These are phyloP conservation scores for Hericium rajendrae DNA, from an alignment of 768 basidiomycete genomes.

Conservation along the genomic window DNA sequence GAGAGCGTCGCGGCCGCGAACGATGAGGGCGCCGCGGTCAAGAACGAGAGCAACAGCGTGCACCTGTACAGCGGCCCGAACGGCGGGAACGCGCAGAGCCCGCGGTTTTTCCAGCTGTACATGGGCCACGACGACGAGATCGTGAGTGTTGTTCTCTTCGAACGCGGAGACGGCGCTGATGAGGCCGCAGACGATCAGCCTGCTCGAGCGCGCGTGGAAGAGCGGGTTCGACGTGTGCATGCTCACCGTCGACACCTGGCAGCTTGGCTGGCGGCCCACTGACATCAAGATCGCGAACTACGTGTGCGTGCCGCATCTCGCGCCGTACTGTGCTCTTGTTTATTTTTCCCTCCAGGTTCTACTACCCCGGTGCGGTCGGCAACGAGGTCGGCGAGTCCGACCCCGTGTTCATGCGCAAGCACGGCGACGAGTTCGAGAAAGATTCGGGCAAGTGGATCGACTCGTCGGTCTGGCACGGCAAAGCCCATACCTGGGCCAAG, in stretches of 20 bases:
- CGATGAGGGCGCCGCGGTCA: constrained; percentile 28
- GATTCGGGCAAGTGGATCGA: constrained; percentile 41
- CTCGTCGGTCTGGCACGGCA: constrained; percentile 38
- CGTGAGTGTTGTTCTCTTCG: constrained; percentile 18
- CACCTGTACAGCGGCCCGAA: constrained; percentile 25
- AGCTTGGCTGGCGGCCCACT: constrained; percentile 38
- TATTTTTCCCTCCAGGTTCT: constrained; percentile 37
- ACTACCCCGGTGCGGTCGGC: constrained; percentile 29
- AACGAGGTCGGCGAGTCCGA: constrained; percentile 39
- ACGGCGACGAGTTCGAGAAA: constrained; percentile 28
- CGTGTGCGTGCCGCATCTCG: constrained; percentile 19
- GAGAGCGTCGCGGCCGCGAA: constrained; percentile 42
- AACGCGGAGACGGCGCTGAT: neutral
- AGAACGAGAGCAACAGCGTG: constrained; percentile 29
- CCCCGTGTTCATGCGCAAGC: constrained; percentile 39
- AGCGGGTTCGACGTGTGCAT: constrained; percentile 38
- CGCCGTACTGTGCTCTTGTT: constrained; percentile 4
- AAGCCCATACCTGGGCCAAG: constrained; percentile 44
- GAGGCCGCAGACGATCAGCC: constrained; percentile 23
- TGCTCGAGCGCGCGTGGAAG: constrained; percentile 37
- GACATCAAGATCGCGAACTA: constrained; percentile 43
- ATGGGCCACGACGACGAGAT: constrained; percentile 46
- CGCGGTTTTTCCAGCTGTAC: constrained; percentile 48
- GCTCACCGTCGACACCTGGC: constrained; percentile 42
- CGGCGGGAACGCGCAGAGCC: constrained; percentile 27